Evolutionary conservation across 345 rosid species (phyloP), one percentile per base, ranked within the genome.

Genomic region (Raphanus raphanistrum): DNA sequence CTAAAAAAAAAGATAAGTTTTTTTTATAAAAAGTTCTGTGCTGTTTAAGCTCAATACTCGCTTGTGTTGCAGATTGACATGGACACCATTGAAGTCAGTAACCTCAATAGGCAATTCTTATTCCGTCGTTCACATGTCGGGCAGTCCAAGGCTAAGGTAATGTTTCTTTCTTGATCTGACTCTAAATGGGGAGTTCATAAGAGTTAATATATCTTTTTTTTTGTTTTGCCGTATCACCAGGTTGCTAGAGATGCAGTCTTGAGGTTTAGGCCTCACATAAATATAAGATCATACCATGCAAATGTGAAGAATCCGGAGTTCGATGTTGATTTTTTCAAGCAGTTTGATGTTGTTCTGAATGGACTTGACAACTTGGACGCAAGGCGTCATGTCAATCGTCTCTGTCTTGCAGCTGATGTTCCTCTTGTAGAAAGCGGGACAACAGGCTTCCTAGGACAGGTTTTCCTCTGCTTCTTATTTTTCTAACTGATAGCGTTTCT

Each of bases 31-130:
- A 31, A 31, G 4, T 16, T 15, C 8, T 45, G 4, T 45, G 26
- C 15, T 21, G 16, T 80, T 52, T 41, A 36, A 61, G 65, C 48
- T 57, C 68, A 5, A 66, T 28, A 16, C 13, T 48, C 25, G 38
- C 21, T 66, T 65, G 70, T 67, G 13, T 69, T 84, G 82, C 89
- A 95, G 99, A 95, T 95, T 79, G 99, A 95, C 84, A 90, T 95
- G 99, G 99, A 95, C 70, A 93, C 97, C 7, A 95, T 95, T 76
- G 99, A 95, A 92, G 99, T 95, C 66, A 95, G 99, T 82, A 95
- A 95, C 87, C 88, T 95, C 70, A 95, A 95, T 80, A 88, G 99
- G 75, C 99, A 95, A 66, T 93, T 95, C 83, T 82, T 95, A 67
- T 95, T 95, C 79, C 92, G 99, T 61, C 86, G 87, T 41, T 90